Conservation (phyloP, 768 basidiomycete species). For the Podaxis sp. region DNA sequence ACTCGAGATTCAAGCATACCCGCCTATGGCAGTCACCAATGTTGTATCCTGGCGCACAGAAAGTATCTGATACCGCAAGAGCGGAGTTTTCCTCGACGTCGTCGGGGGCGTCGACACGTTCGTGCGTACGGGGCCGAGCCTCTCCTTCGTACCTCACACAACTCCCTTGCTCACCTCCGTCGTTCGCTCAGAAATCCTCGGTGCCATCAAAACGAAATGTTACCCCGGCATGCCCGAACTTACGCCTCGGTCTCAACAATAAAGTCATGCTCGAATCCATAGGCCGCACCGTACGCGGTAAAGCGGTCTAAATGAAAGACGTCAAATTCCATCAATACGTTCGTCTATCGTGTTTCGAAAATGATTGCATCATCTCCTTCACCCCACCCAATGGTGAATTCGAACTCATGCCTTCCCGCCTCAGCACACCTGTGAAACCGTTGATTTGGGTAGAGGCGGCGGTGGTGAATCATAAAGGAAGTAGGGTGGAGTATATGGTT, state of each 20-base stretch:
- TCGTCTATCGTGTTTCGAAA: slow-evolving; percentile 94
- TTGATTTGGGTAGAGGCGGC: slow-evolving; percentile 97
- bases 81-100: slow-evolving; percentile 98
- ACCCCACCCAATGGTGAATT: slow-evolving; percentile 98
- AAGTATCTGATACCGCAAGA: slow-evolving; percentile 96
- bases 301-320: slow-evolving; percentile 99
- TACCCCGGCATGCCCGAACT: slow-evolving; percentile 99
- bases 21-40: slow-evolving; percentile 96
- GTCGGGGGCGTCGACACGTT: slow-evolving; percentile 96
- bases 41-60: slow-evolving; percentile 99
- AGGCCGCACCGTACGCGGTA: slow-evolving; percentile 90
- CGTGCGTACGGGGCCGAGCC: slow-evolving; percentile 41
- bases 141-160: too few species aligned
- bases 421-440: slow-evolving; percentile 95
- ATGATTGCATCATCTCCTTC: slow-evolving; percentile 98
- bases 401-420: slow-evolving; percentile 97
- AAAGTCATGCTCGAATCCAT: slow-evolving; percentile 99
- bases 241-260: slow-evolving; percentile 92
- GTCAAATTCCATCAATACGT: slow-evolving; percentile 99
- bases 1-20: slow-evolving; percentile 89
- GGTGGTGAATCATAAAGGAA: slow-evolving; percentile 93
- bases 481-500: slow-evolving; percentile 92
- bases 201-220: slow-evolving; percentile 98
- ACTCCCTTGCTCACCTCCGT: too few species aligned
- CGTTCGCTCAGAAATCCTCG: too few species aligned